A percentile compares a stretch with the other conserved stretches of the same genome.
Conservation (phyloP, 1,284 basidiomycete species). For the Apiotrichum akiyoshidainum region DNA sequence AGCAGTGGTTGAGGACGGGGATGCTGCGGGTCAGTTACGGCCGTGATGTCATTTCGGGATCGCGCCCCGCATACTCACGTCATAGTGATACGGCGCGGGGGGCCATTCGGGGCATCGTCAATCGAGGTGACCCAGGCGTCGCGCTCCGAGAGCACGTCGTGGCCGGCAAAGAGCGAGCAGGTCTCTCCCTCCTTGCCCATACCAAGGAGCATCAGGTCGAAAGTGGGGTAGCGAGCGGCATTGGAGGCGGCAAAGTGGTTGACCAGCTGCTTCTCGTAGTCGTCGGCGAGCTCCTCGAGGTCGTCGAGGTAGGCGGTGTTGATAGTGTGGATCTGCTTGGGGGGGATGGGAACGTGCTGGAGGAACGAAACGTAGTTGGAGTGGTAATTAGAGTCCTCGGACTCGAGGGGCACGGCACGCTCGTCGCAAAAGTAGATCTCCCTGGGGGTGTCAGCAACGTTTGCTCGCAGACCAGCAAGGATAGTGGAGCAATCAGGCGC, state of each 20-base stretch:
- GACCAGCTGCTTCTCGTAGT: slow-evolving; percentile 91
- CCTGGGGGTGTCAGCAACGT: slow-evolving; percentile 56
- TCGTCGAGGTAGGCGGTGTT: slow-evolving; percentile 64
- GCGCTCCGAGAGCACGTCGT: slow-evolving; percentile 75
- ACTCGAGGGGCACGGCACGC: slow-evolving; percentile 87
- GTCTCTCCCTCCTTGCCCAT: slow-evolving; percentile 96
- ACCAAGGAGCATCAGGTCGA: slow-evolving; percentile 90
- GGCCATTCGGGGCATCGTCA: slow-evolving; percentile 90
- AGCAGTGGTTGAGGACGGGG: slow-evolving; percentile 90
- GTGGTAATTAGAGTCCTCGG: slow-evolving; percentile 88
- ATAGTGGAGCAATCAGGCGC: background rate
- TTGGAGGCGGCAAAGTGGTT: slow-evolving; percentile 84
- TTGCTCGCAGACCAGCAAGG: background rate
- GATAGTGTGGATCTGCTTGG: slow-evolving; percentile 80
- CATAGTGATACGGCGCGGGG: slow-evolving; percentile 81
- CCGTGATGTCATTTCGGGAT: background rate
- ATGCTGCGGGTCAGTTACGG: slow-evolving; percentile 29
- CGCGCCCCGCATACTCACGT: slow-evolving; percentile 51
- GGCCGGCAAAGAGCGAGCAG: slow-evolving; percentile 89
- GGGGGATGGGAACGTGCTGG: slow-evolving; percentile 73
- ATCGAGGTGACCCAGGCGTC: slow-evolving; percentile 93
- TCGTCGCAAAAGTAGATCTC: slow-evolving; percentile 98
- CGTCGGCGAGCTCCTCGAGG: slow-evolving; percentile 83
- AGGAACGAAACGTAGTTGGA: slow-evolving; percentile 77
- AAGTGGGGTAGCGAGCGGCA: slow-evolving; percentile 86